Conservation (phyloP, 1,284 basidiomycete species). For the Trichosporon faecale region DNA sequence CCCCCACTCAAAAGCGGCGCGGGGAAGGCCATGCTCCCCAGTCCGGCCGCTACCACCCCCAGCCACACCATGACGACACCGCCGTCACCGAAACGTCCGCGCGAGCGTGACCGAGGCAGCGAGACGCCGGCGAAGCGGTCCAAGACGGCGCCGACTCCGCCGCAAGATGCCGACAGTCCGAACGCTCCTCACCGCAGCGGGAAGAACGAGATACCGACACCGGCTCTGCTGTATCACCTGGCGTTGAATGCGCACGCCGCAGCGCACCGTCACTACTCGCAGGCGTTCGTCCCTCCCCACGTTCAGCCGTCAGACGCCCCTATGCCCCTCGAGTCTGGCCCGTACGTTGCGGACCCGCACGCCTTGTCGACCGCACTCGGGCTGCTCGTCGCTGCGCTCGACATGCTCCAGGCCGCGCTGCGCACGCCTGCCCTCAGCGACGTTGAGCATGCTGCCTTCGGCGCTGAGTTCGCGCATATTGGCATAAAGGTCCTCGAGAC, state of each 20-base stretch:
- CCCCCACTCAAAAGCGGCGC: not conserved
- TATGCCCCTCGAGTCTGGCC: constrained; percentile 16
- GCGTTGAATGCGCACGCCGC: constrained; percentile 36
- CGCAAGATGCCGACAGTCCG: not conserved
- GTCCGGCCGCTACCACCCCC: not conserved
- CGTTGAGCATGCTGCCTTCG: constrained; percentile 38
- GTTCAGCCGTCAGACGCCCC: constrained; percentile 1
- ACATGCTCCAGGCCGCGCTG: constrained; percentile 34
- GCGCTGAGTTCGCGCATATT: constrained; percentile 35
- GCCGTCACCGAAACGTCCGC: not conserved
- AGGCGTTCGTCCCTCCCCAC: constrained; percentile 37
- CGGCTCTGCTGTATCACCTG: constrained; percentile 36
- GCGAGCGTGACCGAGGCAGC: not conserved
- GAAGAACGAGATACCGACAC: not conserved
- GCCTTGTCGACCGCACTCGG: constrained; percentile 33
- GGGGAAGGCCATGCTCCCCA: not conserved
- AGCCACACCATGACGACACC: not conserved
- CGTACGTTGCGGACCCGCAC: constrained; percentile 24
- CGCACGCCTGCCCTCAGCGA: constrained; percentile 28
- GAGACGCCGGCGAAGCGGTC: not conserved
- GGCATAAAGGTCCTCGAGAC: constrained; percentile 34
- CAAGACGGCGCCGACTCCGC: not conserved
- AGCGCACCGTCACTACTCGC: constrained; percentile 35
- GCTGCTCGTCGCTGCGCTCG: constrained; percentile 36
- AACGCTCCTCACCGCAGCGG: not conserved